Percentiles rank a stretch among this genome's conserved stretches.
Conservation (phyloP, 73 alveolate species). For the Paramecium biaurelia region DNA sequence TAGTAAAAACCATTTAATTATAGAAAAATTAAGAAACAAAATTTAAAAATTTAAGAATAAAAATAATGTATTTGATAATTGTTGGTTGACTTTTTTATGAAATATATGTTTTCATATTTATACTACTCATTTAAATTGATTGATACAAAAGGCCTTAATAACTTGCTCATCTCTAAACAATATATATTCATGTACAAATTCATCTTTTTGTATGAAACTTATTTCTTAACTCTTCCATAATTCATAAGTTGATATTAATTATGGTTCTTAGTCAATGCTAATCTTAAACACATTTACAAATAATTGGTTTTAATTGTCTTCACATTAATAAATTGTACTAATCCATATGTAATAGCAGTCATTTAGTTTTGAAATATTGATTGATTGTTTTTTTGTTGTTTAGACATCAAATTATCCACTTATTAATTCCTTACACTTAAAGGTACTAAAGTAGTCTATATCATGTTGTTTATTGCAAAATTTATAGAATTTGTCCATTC, state of each 20-base stretch:
- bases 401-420: background rate
- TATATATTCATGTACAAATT: slow-evolving; percentile 4
- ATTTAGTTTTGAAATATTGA: background rate
- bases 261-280: background rate
- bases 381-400: background rate
- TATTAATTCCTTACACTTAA: background rate
- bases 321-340: background rate
- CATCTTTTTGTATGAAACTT: background rate
- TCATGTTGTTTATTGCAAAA: background rate
- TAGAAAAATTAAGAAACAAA: too few species aligned
- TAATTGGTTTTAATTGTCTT: background rate
- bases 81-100: background rate
- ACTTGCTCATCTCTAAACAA: background rate
- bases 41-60: background rate
- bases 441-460: background rate
- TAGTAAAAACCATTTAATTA: too few species aligned
- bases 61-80: too few species aligned
- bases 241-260: background rate
- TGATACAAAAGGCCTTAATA: background rate
- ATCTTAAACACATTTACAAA: background rate
- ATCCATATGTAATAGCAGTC: background rate
- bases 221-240: background rate
- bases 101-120: background rate
- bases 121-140: background rate
- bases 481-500: background rate